Evolutionary conservation across 1,284 basidiomycete species (phyloP).

Genomic region (Exobasidium cylindrosporum): DNA sequence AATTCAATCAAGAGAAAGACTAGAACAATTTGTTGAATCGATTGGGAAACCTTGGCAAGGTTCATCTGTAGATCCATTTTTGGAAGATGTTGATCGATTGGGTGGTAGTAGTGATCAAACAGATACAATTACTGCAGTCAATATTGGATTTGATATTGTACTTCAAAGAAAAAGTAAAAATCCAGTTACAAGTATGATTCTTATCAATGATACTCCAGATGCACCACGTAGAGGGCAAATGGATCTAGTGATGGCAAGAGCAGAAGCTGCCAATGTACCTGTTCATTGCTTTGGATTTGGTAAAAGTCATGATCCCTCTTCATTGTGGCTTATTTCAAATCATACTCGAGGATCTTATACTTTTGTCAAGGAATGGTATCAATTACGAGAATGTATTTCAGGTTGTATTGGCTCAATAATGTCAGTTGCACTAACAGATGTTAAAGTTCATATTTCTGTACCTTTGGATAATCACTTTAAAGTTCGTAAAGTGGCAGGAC

Average conservation of each 20-base stretch:
- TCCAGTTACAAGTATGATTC: conserved; percentile 80
- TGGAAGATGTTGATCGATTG: conserved; percentile 34
- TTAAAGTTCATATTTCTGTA: conserved; percentile 43
- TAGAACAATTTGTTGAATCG: conserved; percentile 36
- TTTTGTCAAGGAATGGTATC: conserved; percentile 49
- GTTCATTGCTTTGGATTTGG: conserved; percentile 97
- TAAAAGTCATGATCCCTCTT: conserved; percentile 90
- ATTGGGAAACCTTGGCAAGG: conserved; percentile 42
- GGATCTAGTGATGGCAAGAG: conserved; percentile 91
- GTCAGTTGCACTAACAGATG: conserved; percentile 45
- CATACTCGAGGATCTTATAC: conserved; percentile 96
- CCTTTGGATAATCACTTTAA: conserved; percentile 46
- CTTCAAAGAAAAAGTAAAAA: conserved; percentile 88
- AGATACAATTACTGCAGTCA: conserved; percentile 47
- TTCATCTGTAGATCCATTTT: conserved; percentile 33
- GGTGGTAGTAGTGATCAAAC: conserved; percentile 43
- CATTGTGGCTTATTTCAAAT: conserved; percentile 98
- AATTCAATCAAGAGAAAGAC: conserved; percentile 25
- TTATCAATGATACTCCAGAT: conserved; percentile 87
- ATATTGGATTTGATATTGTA: conserved; percentile 70
- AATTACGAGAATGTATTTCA: conserved; percentile 44
- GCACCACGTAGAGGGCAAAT: conserved; percentile 92
- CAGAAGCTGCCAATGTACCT: conserved; percentile 90
- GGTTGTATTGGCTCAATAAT: conserved; percentile 48
- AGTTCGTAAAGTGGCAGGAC: conserved; percentile 44